Conservation (phyloP, 78 protist species). For the Dictyostelium firmibasis region DNA sequence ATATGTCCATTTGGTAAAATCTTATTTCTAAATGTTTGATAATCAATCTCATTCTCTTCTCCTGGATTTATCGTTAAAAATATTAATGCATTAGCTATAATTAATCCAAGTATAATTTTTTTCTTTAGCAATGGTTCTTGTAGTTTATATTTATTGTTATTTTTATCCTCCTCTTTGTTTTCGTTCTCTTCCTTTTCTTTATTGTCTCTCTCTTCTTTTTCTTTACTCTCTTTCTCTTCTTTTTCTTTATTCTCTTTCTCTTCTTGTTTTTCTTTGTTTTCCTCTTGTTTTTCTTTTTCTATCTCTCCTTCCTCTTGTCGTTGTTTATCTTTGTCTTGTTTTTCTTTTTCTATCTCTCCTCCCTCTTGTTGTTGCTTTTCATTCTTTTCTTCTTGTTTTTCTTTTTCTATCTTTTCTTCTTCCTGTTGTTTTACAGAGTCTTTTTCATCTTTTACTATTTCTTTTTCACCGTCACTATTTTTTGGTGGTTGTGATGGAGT, state of each 20-base stretch:
- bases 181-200: neutral
- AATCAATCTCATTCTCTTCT: neutral
- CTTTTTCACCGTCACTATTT: neutral
- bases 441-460: neutral
- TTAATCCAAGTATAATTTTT: neutral
- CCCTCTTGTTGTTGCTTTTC: neutral
- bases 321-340: neutral
- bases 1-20: constrained; percentile 38
- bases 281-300: neutral
- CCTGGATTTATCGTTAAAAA: neutral
- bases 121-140: too few relatives aligned
- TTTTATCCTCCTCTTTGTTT: neutral
- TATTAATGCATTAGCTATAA: neutral
- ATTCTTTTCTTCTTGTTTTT: neutral
- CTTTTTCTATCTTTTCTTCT: neutral
- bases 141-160: too few relatives aligned
- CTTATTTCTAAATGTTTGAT: constrained; percentile 50
- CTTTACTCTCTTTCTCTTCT: constrained; percentile 5
- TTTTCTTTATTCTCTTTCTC: neutral
- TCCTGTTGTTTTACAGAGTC: neutral
- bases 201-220: constrained; percentile 1
- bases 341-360: neutral
- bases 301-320: neutral
- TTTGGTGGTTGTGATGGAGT: neutral
- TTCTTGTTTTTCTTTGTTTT: neutral